A percentile compares a stretch with the other conserved stretches of the same genome.
These are phyloP conservation scores for Metschnikowia corniflorae DNA, from an alignment of 805 yeast genomes.

Conservation along the genomic window DNA sequence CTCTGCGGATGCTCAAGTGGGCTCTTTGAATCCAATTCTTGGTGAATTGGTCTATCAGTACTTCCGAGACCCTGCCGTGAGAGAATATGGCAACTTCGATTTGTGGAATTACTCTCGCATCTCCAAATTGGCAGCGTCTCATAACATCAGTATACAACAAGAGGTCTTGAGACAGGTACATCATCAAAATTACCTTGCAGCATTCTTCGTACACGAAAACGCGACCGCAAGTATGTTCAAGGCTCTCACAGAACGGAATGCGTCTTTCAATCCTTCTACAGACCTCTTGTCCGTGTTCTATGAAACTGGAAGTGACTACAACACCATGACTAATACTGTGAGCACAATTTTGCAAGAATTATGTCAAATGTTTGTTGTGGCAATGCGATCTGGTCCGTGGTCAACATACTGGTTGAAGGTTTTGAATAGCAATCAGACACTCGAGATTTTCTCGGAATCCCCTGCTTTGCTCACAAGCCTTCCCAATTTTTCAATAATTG, in stretches of 20 bases:
- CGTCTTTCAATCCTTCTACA: slow-evolving; percentile 18
- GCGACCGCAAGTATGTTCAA: slow-evolving; percentile 24
- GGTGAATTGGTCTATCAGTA: slow-evolving; percentile 21
- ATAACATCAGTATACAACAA: slow-evolving; percentile 23
- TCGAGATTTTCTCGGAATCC: slow-evolving; percentile 13
- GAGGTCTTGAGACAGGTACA: slow-evolving; percentile 30
- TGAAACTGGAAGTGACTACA: slow-evolving; percentile 34
- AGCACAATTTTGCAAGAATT: slow-evolving; percentile 17
- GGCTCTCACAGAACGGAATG: slow-evolving; percentile 18
- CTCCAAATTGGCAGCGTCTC: slow-evolving; percentile 16
- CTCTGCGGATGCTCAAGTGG: slow-evolving; percentile 24
- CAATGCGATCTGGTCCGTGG: slow-evolving; percentile 20
- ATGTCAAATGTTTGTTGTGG: slow-evolving; percentile 15
- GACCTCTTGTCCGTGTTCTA: slow-evolving; percentile 25
- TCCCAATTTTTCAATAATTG: slow-evolving; percentile 24
- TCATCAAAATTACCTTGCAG: slow-evolving; percentile 30
- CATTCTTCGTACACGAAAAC: slow-evolving; percentile 27
- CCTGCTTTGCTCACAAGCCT: slow-evolving; percentile 24
- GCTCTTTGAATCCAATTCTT: slow-evolving; percentile 22
- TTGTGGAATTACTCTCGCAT: slow-evolving; percentile 21
- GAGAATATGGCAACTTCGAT: slow-evolving; percentile 23
- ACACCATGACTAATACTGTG: slow-evolving; percentile 26
- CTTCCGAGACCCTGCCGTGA: slow-evolving; percentile 22
- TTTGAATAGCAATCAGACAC: slow-evolving; percentile 8
- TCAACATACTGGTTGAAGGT: slow-evolving; percentile 14